Percentiles rank a stretch among this genome's conserved stretches.
These are phyloP conservation scores for Phytophthora pseudosyringae DNA, from an alignment of 352 stramenopile genomes.

Conservation along the genomic window DNA sequence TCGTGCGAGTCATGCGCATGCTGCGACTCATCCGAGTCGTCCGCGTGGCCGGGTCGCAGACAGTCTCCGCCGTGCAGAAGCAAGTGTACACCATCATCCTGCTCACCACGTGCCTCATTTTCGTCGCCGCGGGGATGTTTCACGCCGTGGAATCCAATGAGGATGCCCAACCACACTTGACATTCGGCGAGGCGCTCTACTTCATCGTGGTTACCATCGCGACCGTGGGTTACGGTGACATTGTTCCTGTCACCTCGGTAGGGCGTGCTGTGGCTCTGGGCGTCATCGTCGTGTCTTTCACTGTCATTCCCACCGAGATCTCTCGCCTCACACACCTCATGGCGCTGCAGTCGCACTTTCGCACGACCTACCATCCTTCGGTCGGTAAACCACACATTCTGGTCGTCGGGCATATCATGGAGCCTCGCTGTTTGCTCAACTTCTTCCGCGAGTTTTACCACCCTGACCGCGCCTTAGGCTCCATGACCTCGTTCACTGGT, in stretches of 20 bases:
- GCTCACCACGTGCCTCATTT: constrained; percentile 68
- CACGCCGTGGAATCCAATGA: constrained; percentile 56
- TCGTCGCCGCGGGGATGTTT: constrained; percentile 67
- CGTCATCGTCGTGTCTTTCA: constrained; percentile 67
- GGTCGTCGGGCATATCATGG: constrained; percentile 59
- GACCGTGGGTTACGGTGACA: constrained; percentile 65
- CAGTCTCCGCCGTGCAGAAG: constrained; percentile 66
- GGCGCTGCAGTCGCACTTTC: constrained; percentile 69
- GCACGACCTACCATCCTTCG: constrained; percentile 56
- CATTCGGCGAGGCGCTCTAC: constrained; percentile 67
- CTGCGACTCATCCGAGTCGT: constrained; percentile 62
- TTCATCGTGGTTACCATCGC: constrained; percentile 66
- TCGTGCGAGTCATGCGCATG: constrained; percentile 65
- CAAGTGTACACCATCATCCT: constrained; percentile 73
- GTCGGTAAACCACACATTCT: constrained; percentile 64
- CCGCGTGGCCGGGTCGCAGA: constrained; percentile 47
- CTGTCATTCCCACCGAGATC: constrained; percentile 60
- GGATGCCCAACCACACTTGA: constrained; percentile 33
- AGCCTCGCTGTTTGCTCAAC: constrained; percentile 56
- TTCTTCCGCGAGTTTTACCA: constrained; percentile 77
- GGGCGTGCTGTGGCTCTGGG: constrained; percentile 52
- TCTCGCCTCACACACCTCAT: constrained; percentile 62
- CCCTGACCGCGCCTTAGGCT: constrained; percentile 49
- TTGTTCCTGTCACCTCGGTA: constrained; percentile 46
- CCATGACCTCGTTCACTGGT: constrained; percentile 18